Evolutionary conservation across 176 grass and related monocot genomes (phyloP).

Genomic region (Hyparrhenia diplandra): DNA sequence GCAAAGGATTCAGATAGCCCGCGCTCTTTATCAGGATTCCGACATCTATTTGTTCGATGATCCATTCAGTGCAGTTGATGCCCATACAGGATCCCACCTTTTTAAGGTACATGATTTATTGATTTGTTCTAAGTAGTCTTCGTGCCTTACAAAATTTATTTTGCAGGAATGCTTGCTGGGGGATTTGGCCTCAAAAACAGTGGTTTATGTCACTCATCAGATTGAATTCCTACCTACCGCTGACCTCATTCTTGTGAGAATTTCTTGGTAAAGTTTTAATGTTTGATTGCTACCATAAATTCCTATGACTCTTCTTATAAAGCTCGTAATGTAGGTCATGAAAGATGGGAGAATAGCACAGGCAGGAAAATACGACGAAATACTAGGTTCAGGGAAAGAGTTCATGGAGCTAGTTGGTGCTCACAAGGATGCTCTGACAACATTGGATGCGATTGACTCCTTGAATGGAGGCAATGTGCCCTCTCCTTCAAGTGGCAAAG

Average conservation of each 20-base stretch:
- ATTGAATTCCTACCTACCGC: conserved; percentile 84
- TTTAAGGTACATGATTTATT: conserved; percentile 27
- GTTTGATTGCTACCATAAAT: neutral
- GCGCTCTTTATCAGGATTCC: neutral
- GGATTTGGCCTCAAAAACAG: conserved; percentile 65
- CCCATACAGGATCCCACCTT: conserved; percentile 54
- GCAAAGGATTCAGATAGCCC: no score
- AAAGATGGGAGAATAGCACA: conserved; percentile 72
- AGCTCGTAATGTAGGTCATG: conserved; percentile 40
- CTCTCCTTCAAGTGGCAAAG: conserved; percentile 9
- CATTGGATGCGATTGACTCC: conserved; percentile 31
- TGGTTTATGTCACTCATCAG: conserved; percentile 93
- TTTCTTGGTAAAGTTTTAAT: conserved; percentile 4
- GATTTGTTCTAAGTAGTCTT: neutral
- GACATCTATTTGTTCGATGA: conserved; percentile 13
- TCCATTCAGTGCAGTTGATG: conserved; percentile 22
- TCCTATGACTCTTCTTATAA: neutral
- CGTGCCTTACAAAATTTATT: neutral
- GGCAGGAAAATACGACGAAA: conserved; percentile 65
- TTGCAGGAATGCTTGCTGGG: conserved; percentile 78
- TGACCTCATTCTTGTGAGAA: conserved; percentile 81
- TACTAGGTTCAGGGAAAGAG: conserved; percentile 60
- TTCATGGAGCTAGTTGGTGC: conserved; percentile 80
- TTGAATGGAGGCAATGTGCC: neutral
- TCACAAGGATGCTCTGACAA: conserved; percentile 62